phyloP scores from a whole-genome alignment of 1,284 basidiomycete genomes.

The Blastosporella zonata region DNA sequence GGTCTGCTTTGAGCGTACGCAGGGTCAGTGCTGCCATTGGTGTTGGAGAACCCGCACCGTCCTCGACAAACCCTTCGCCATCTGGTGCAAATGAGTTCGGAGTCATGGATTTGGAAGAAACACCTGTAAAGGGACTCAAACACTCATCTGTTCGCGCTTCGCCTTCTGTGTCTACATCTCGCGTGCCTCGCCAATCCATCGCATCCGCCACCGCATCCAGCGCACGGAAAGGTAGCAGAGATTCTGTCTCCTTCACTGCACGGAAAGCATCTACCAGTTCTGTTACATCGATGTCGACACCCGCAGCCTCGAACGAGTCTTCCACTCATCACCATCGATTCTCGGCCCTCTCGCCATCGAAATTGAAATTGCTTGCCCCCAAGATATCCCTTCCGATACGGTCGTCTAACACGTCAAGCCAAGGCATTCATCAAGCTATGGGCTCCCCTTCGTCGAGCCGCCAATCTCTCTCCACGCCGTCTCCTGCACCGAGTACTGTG shows the following conservation, averaged over 20 bases:
- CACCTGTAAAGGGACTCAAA: constrained; percentile 43
- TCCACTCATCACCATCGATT: constrained; percentile 56
- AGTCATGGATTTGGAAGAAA: constrained; percentile 59
- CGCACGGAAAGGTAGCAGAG: constrained; percentile 67
- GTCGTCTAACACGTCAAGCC: constrained; percentile 48
- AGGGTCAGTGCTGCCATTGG: constrained; percentile 69
- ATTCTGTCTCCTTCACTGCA: constrained; percentile 71
- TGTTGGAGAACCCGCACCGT: constrained; percentile 39
- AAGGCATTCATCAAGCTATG: constrained; percentile 50
- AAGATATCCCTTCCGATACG: constrained; percentile 67
- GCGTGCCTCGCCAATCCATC: constrained; percentile 61
- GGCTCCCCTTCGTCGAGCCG: constrained; percentile 70
- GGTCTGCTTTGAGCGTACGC: constrained; percentile 47
- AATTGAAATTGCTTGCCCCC: constrained; percentile 74
- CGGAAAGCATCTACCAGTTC: constrained; percentile 80
- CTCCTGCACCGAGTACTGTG: constrained; percentile 65
- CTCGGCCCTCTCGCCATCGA: constrained; percentile 78
- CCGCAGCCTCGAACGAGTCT: constrained; percentile 35
- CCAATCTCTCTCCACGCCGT: constrained; percentile 78
- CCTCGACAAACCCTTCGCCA: constrained; percentile 66
- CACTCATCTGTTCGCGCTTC: constrained; percentile 51
- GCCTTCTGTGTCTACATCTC: constrained; percentile 53
- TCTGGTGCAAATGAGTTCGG: constrained; percentile 72
- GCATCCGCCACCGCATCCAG: constrained; percentile 40
- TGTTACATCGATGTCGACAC: constrained; percentile 59